Percentiles rank a stretch among this genome's conserved stretches.
Conservation (phyloP, 1,139 yeast species). For the Hanseniaspora sp. region DNA sequence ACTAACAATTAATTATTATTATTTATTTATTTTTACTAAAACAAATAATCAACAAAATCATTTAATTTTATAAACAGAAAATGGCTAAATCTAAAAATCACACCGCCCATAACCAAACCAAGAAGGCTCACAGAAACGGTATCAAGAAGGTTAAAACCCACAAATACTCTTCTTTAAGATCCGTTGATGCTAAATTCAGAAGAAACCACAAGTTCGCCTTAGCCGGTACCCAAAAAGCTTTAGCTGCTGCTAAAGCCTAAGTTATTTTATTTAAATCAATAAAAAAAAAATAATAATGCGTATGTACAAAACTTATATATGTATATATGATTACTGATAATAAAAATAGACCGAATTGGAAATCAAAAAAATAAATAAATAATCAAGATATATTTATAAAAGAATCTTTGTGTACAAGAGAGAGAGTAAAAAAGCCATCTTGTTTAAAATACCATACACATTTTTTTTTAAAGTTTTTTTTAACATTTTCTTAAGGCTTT, state of each 20-base stretch:
- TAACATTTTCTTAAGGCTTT: too few species aligned
- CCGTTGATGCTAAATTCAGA: conserved; percentile 98
- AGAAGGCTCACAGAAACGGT: conserved; percentile 99
- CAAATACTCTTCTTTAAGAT: conserved; percentile 97
- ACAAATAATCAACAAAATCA: neutral
- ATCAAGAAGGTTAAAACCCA: conserved; percentile 96
- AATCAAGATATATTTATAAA: neutral
- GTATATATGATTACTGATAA: conserved; percentile 3
- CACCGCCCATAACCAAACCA: conserved; percentile 99
- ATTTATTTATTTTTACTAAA: neutral
- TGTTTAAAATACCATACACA: too few species aligned
- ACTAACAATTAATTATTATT: conserved; percentile 19
- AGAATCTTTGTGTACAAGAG: neutral
- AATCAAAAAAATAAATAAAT: neutral
- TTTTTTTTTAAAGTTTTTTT: too few species aligned
- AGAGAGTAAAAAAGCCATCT: too few species aligned
- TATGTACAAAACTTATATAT: neutral
- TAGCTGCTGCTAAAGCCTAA: conserved; percentile 62
- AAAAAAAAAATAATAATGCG: neutral
- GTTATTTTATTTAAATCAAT: conserved; percentile 21
- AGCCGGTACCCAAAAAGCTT: conserved; percentile 92
- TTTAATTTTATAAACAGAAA: conserved; percentile 24
- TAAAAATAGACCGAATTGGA: neutral
- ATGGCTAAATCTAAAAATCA: conserved; percentile 99
- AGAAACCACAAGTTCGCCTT: conserved; percentile 99